A percentile compares a stretch with the other conserved stretches of the same genome.
Evolutionary conservation across 768 basidiomycete genomes (phyloP).

Genomic region (Xerocomus brunneocitrinus): DNA sequence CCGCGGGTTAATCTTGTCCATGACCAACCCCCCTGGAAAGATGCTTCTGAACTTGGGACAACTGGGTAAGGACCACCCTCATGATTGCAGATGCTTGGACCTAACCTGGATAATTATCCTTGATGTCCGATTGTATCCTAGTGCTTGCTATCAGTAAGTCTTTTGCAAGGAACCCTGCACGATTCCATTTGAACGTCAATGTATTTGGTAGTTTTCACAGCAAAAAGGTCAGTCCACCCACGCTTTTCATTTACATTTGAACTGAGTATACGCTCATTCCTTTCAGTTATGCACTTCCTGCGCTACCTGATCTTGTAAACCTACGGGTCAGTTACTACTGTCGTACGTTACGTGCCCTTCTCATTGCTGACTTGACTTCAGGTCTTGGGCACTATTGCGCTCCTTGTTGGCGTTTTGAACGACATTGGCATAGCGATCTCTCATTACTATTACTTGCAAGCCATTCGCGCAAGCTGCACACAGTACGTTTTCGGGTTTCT

Average conservation of each 20-base stretch:
- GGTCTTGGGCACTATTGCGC: slow-evolving; percentile 44
- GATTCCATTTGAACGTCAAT: not conserved
- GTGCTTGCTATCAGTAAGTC: slow-evolving; percentile 39
- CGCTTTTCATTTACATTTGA: not conserved
- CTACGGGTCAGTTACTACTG: slow-evolving; percentile 39
- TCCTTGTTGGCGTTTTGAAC: slow-evolving; percentile 46
- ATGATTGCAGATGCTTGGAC: not conserved
- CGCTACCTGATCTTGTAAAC: slow-evolving; percentile 37
- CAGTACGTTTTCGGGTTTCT: slow-evolving; percentile 30
- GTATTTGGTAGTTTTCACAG: slow-evolving; percentile 37
- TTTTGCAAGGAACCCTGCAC: not conserved
- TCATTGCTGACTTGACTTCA: slow-evolving; percentile 17
- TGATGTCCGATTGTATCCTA: slow-evolving; percentile 4
- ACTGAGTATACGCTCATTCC: not conserved
- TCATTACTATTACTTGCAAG: slow-evolving; percentile 52
- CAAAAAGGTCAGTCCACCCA: slow-evolving; percentile 34
- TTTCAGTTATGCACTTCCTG: slow-evolving; percentile 38
- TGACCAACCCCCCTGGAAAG: slow-evolving; percentile 27
- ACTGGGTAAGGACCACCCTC: slow-evolving; percentile 36
- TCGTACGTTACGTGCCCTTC: not conserved
- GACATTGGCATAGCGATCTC: slow-evolving; percentile 50
- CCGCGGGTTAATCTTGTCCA: not conserved
- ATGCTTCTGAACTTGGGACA: slow-evolving; percentile 45
- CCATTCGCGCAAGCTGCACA: slow-evolving; percentile 46
- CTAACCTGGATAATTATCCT: not conserved